phyloP scores from a whole-genome alignment of 306 rosid genomes.

The Ormosia emarginata region DNA sequence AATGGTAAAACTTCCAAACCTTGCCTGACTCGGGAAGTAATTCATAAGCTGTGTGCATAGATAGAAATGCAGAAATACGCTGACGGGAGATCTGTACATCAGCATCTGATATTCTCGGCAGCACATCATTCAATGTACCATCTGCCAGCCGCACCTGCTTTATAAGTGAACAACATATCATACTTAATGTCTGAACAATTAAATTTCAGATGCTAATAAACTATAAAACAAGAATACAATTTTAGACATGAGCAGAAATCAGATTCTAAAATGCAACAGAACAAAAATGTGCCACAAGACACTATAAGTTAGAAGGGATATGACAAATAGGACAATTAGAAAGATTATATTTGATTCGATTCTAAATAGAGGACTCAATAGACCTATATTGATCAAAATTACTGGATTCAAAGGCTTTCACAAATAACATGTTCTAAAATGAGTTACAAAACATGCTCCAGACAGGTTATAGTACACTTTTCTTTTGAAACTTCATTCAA shows the following conservation, averaged over 20 bases:
- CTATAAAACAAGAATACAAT: neutral
- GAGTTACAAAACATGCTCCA: neutral
- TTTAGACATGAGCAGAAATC: neutral
- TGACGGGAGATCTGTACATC: conserved; percentile 76
- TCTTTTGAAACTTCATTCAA: neutral
- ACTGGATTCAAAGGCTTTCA: conserved; percentile 2
- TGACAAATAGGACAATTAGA: conserved; percentile 1
- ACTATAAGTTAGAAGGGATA: neutral
- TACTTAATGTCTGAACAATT: conserved; percentile 8
- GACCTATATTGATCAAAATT: neutral
- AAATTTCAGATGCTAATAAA: conserved; percentile 5
- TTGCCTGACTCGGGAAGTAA: conserved; percentile 98
- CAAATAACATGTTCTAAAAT: neutral
- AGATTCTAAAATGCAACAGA: neutral
- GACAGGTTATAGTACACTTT: neutral
- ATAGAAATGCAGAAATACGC: conserved; percentile 68
- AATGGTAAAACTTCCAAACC: conserved; percentile 63
- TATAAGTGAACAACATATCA: conserved; percentile 17
- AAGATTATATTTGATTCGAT: neutral
- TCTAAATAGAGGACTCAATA: neutral
- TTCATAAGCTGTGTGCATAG: conserved; percentile 71
- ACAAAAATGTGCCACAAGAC: neutral
- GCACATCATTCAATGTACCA: conserved; percentile 47
- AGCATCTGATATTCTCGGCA: conserved; percentile 69
- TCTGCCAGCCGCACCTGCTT: conserved; percentile 70